A percentile compares a stretch with the other conserved stretches of the same genome.
phyloP scores from a whole-genome alignment of 805 yeast species.

The Candida lessepsii region DNA sequence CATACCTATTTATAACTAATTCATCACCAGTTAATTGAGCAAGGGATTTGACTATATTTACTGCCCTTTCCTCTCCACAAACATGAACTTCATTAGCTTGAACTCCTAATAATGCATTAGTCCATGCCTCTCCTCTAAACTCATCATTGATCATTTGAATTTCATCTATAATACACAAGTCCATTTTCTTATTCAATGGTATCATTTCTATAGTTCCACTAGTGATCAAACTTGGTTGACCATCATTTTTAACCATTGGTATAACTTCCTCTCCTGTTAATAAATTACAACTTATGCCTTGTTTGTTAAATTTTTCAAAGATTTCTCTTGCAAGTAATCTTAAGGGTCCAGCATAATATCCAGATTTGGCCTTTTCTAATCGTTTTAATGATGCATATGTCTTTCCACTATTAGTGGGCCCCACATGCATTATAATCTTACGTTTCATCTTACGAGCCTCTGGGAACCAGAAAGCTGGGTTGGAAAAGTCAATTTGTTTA shows the following conservation, averaged over 20 bases:
- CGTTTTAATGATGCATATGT: conserved; percentile 78
- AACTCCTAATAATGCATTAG: conserved; percentile 83
- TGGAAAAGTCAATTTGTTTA: conserved; percentile 26
- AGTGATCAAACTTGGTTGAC: conserved; percentile 70
- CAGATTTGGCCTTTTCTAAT: conserved; percentile 63
- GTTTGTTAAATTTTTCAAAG: conserved; percentile 71
- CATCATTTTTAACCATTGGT: conserved; percentile 63
- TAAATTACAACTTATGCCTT: conserved; percentile 73
- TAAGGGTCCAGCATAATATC: conserved; percentile 93
- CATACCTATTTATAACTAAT: conserved; percentile 64
- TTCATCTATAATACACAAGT: conserved; percentile 90
- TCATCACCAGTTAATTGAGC: conserved; percentile 76
- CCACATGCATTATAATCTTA: conserved; percentile 86
- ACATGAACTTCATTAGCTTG: conserved; percentile 82
- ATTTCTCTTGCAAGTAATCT: conserved; percentile 89
- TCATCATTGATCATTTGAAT: conserved; percentile 90
- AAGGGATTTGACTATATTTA: conserved; percentile 61
- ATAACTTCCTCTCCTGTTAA: conserved; percentile 95
- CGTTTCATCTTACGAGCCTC: conserved; percentile 77
- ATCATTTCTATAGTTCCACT: conserved; percentile 95
- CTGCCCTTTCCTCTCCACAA: conserved; percentile 90
- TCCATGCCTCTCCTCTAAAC: conserved; percentile 90
- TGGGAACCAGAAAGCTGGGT: conserved; percentile 70
- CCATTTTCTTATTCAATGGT: conserved; percentile 64
- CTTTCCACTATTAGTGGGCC: conserved; percentile 97